Base-by-base conservation (phyloP, 163 green algal genomes). In the Smithsoniella earleae region DNA sequence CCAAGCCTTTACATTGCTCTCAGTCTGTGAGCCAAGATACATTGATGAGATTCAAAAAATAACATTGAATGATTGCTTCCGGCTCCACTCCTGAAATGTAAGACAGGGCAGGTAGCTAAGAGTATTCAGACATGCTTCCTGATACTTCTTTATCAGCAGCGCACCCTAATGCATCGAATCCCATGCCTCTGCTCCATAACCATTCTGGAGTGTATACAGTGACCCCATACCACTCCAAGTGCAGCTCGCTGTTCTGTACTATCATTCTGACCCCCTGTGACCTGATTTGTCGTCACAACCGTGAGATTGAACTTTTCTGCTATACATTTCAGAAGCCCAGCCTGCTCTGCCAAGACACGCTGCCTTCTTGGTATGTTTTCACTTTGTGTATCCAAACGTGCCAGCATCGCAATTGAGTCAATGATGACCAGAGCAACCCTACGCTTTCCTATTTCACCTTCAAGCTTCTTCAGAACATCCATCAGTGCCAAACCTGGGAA, bases 381-480 rank as follows among this genome's bases (percentile, higher is more conserved):
- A 4, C 43, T 30, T 3, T 30, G 5, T 18, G 43, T 43, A 8
- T 69, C 58, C 2, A 69, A 13, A 13, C 58, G 58, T 5, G 58
- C 58, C 31, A 69, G 58, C 58, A 69, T 69, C n/a, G 58, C 58
- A 69, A 69, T 69, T 4, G 58, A 69, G 34, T 69, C 58, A 40
- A 69, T 34, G 34, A 69, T 13, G 5, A 69, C 25, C n/a, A 69
- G 25, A 16, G 27, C 58, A 16, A 69, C 58, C 10, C 25, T 69
- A 6, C 58, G 58, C 58, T 34, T 30, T 3, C 5, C 18, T 0
- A 69, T 1, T 31, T 69, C 58, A 8, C 0, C 25, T 18, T 18
- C 16, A 4, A 69, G 58, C 3, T 38, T 30, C 25, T 69, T 30
- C 58, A 69, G 34, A 5, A 69, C n/a, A 13, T 34, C 34, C 58